phyloP scores from a whole-genome alignment of 2,329 filamentous ascomycete species.

The Xylaria sp. region DNA sequence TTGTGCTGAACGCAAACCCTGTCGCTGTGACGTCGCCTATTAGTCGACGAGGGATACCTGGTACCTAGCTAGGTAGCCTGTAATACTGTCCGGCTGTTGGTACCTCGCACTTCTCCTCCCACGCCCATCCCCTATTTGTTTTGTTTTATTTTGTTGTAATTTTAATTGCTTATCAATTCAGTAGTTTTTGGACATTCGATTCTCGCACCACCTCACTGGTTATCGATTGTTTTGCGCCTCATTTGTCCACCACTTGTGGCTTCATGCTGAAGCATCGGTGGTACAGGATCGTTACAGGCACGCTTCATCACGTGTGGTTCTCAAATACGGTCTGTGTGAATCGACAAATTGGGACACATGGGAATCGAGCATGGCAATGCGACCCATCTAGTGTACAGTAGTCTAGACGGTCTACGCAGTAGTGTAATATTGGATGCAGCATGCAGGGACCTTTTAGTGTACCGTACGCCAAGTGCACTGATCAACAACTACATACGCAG shows the following conservation, averaged over 20 bases:
- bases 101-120: neutral
- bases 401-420: neutral
- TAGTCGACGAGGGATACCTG: constrained; percentile 2
- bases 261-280: constrained; percentile 1
- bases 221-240: neutral
- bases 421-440: constrained; percentile 10
- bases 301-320: constrained; percentile 22
- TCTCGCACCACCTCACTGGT: neutral
- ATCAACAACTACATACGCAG: neutral
- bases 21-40: constrained; percentile 33
- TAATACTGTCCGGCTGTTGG: neutral
- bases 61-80: no score
- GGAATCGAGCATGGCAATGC: constrained; percentile 28
- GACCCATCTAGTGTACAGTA: neutral
- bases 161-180: neutral
- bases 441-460: constrained; percentile 31
- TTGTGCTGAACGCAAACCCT: constrained; percentile 22
- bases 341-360: constrained; percentile 24
- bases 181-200: neutral
- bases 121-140: neutral
- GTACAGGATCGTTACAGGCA: constrained; percentile 9
- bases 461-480: constrained; percentile 5
- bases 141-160: no score
- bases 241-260: neutral
- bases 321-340: constrained; percentile 5